Percentiles rank a stretch among this genome's conserved stretches.
Evolutionary conservation across 2,329 filamentous ascomycete genomes (phyloP).

Genomic region (Pseudopyricularia cyperi): DNA sequence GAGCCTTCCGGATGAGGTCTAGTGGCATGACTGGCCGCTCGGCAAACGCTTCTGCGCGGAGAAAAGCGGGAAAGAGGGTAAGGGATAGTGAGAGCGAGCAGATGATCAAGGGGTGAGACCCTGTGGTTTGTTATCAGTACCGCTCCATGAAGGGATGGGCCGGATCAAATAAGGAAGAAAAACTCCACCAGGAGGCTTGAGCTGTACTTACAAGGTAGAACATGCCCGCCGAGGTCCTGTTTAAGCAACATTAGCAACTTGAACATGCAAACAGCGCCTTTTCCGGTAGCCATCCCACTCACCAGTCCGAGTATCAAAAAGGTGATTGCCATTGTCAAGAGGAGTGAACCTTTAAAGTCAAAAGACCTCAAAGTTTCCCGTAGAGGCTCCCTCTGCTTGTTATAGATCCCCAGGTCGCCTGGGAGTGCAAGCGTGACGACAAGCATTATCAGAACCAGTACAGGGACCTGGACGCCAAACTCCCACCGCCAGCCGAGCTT

Average conservation of each 20-base stretch:
- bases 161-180: no score
- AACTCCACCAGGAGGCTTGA: background rate
- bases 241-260: no score
- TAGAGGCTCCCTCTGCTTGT: conserved; percentile 23
- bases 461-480: conserved; percentile 48
- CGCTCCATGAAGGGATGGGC: background rate
- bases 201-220: conserved; percentile 36
- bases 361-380: conserved; percentile 40
- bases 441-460: conserved; percentile 30
- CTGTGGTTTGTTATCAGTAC: conserved; percentile 12
- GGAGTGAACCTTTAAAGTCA: conserved; percentile 40
- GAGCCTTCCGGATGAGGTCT: conserved; percentile 31
- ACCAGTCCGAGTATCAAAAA: conserved; percentile 47
- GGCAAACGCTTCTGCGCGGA: conserved; percentile 37
- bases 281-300: no score
- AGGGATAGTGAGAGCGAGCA: conserved; percentile 30
- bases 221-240: conserved; percentile 49
- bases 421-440: conserved; percentile 37
- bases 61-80: conserved; percentile 33
- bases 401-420: conserved; percentile 34
- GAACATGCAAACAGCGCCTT: no score
- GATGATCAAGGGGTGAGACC: conserved; percentile 47
- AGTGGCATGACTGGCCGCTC: conserved; percentile 48
- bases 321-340: conserved; percentile 38
- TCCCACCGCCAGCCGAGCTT: conserved; percentile 62